Conservation (phyloP, 805 yeast genomes). For the Debaryomyces tyrocola region DNA sequence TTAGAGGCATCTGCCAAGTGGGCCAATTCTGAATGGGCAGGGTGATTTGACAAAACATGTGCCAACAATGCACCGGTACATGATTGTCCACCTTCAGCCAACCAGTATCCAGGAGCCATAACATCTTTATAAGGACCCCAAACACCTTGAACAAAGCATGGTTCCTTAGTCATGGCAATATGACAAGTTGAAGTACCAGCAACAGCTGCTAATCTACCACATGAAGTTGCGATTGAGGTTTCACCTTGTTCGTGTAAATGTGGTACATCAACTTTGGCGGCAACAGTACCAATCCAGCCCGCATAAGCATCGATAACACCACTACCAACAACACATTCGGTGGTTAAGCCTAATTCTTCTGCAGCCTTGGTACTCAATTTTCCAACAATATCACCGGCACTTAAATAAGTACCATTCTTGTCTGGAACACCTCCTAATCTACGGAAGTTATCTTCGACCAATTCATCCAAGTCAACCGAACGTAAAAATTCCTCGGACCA, state of each 20-base stretch:
- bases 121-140: slow-evolving; percentile 99
- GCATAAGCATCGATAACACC: slow-evolving; percentile 98
- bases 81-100: slow-evolving; percentile 99
- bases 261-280: slow-evolving; percentile 75
- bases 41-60: slow-evolving; percentile 84
- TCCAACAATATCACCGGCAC: slow-evolving; percentile 92
- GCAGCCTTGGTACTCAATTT: slow-evolving; percentile 67
- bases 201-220: slow-evolving; percentile 92
- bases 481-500: slow-evolving; percentile 84
- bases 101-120: slow-evolving; percentile 86
- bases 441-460: slow-evolving; percentile 71
- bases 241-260: slow-evolving; percentile 48
- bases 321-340: slow-evolving; percentile 81
- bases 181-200: slow-evolving; percentile 99
- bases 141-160: slow-evolving; percentile 91
- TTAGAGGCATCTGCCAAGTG: slow-evolving; percentile 66
- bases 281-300: slow-evolving; percentile 98
- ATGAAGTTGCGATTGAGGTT: slow-evolving; percentile 54
- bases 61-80: slow-evolving; percentile 94
- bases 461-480: slow-evolving; percentile 70
- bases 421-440: slow-evolving; percentile 83
- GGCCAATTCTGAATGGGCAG: slow-evolving; percentile 75
- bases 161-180: slow-evolving; percentile 78
- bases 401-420: slow-evolving; percentile 66
- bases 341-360: slow-evolving; percentile 76